Percentiles rank a stretch among this genome's conserved stretches.
phyloP scores from a whole-genome alignment of 139 green algal genomes.

The Volvox reticuliferus region DNA sequence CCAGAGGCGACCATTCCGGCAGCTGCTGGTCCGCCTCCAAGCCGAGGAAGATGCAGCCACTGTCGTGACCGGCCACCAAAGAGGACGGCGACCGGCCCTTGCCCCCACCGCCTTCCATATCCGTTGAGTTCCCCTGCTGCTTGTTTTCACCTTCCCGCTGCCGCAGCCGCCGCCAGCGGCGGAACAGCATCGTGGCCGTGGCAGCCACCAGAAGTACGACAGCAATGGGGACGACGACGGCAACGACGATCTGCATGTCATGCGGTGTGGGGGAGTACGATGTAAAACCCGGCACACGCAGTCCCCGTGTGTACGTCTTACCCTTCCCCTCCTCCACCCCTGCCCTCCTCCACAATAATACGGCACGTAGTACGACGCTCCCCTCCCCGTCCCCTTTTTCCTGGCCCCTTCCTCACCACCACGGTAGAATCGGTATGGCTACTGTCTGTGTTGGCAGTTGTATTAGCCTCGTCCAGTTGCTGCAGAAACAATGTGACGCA shows the following conservation, averaged over 20 bases:
- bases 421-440: no score
- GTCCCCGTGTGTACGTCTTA: no score
- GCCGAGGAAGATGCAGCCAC: slow-evolving; percentile 32
- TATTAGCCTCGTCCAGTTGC: not conserved
- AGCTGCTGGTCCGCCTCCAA: slow-evolving; percentile 25
- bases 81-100: not conserved
- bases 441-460: no score
- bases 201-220: not conserved
- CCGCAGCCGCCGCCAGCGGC: not conserved
- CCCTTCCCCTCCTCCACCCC: no score
- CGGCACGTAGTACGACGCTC: no score
- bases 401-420: no score
- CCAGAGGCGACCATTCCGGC: slow-evolving; percentile 3
- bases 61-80: not conserved
- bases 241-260: not conserved
- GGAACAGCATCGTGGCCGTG: not conserved
- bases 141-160: not conserved
- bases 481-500: slow-evolving; percentile 31
- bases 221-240: not conserved
- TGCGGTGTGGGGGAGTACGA: not conserved
- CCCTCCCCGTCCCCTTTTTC: no score
- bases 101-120: not conserved
- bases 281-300: no score
- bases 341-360: no score
- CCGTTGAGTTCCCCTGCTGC: not conserved